A percentile compares a stretch with the other conserved stretches of the same genome.
phyloP scores from a whole-genome alignment of 2,329 filamentous ascomycete species.

The Truncatella angustata region DNA sequence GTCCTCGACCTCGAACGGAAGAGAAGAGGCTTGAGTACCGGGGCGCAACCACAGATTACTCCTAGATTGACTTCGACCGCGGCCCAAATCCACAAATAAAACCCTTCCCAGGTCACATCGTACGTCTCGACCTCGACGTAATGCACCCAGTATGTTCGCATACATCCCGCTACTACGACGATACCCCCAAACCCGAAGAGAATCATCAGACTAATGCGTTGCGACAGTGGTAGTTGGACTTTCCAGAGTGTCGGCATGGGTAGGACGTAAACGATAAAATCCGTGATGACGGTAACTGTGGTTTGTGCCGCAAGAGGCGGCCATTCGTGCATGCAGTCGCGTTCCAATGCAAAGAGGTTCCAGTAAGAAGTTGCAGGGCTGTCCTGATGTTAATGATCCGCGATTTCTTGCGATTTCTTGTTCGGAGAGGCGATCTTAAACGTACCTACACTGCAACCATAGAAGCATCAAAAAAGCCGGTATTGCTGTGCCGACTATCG shows the following conservation, averaged over 20 bases:
- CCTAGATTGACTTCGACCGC: conserved; percentile 40
- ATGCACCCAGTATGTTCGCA: conserved; percentile 36
- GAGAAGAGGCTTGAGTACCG: conserved; percentile 29
- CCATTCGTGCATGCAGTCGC: conserved; percentile 29
- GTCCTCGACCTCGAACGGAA: not conserved
- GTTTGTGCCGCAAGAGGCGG: conserved; percentile 28
- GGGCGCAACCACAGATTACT: conserved; percentile 39
- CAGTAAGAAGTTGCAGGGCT: conserved; percentile 26
- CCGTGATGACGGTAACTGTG: conserved; percentile 29
- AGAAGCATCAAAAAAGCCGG: conserved; percentile 32
- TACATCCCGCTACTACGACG: conserved; percentile 33
- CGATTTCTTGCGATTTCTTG: no score
- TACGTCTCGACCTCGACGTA: conserved; percentile 33
- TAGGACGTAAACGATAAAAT: conserved; percentile 35
- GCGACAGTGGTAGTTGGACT: conserved; percentile 29
- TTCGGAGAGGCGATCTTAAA: not conserved
- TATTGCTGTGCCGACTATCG: conserved; percentile 25
- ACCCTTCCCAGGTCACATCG: conserved; percentile 40
- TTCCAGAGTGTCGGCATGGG: conserved; percentile 33
- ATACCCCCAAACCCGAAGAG: conserved; percentile 36
- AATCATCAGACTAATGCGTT: conserved; percentile 33
- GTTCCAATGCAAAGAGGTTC: conserved; percentile 16
- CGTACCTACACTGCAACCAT: conserved; percentile 36
- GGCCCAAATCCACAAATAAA: conserved; percentile 41
- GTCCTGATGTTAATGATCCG: no score